Evolutionary conservation across 305 asterid species (phyloP).

Genomic region (Solanum hybrid): DNA sequence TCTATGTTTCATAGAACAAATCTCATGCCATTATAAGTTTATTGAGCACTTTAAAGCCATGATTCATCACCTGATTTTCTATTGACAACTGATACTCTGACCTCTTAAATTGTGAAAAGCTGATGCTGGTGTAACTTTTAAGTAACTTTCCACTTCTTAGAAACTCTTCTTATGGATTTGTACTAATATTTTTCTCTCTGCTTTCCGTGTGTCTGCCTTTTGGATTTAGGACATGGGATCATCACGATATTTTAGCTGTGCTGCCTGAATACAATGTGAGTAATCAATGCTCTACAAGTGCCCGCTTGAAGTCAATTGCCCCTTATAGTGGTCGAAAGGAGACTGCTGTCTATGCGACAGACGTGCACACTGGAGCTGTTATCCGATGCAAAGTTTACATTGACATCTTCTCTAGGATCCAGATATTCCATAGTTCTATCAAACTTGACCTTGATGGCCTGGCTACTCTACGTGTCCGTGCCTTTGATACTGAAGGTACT

Average conservation of each 20-base stretch:
- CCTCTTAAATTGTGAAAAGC: background rate
- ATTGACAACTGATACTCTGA: background rate
- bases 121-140: background rate
- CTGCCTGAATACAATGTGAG: constrained; percentile 73
- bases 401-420: constrained; percentile 62
- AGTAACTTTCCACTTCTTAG: background rate
- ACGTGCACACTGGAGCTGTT: constrained; percentile 63
- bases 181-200: background rate
- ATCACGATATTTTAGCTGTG: constrained; percentile 65
- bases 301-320: constrained; percentile 73
- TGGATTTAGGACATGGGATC: constrained; percentile 80
- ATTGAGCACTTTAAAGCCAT: background rate
- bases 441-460: constrained; percentile 94
- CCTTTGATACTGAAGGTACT: constrained; percentile 76
- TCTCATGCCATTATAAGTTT: background rate
- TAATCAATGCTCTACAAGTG: constrained; percentile 73
- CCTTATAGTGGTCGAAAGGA: constrained; percentile 76
- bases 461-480: constrained; percentile 74
- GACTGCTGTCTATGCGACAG: constrained; percentile 91
- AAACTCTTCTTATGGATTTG: background rate
- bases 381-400: constrained; percentile 88
- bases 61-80: background rate
- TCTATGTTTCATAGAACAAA: background rate
- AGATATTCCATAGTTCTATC: constrained; percentile 78
- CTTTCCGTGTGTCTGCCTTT: background rate